Base-by-base conservation (phyloP, 257 asterid genomes). In the Primulina eburnea region DNA sequence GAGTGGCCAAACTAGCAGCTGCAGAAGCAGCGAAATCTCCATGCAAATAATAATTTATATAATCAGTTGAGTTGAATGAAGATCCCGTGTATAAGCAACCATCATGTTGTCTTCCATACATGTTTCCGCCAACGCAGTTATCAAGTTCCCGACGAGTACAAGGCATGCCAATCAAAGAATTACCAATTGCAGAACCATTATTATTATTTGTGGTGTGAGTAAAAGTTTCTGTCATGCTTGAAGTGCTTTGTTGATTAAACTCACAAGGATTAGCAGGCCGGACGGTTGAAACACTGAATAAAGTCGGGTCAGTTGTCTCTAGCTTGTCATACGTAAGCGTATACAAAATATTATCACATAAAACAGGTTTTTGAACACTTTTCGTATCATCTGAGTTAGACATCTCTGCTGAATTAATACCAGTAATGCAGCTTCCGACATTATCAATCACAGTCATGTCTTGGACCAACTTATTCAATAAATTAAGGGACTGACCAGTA, bases 11-110 rank as follows among this genome's bases (percentile, higher is more conserved):
- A 78, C 76, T 88, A 59, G 94, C 94, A 67, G 98, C 96, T 43
- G 98, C 98, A 33, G 95, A 81, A 30, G 95, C 96, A 76, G 90
- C 87, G 71, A 89, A 92, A 61, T 92, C 94, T 76, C 98, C 98
- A 76, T 92, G 95, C 62, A 79, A 69, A 82, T 89, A 92, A 70
- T 79, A 69, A 82, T 92, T 92, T 43, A 86, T 71, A 47, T 88
- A 89, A 65, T 86, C 86, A 24, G 82, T 82, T 71, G 66, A 60
- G 40, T 81, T 86, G 80, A 92, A 92, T 71, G 90, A 85, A 62
- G 82, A 87, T 9, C 98, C 95, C 83, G 18, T 79, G 87, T 77
- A 89, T 33, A 62, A 71, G 76, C 56, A 78, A 57, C 64, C 74
- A 65, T 68, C 68, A 9, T 47, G 59, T 28, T 70, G 66, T 68